phyloP scores from a whole-genome alignment of 192 early-diverging fungal genomes.

The Podila minutissima region DNA sequence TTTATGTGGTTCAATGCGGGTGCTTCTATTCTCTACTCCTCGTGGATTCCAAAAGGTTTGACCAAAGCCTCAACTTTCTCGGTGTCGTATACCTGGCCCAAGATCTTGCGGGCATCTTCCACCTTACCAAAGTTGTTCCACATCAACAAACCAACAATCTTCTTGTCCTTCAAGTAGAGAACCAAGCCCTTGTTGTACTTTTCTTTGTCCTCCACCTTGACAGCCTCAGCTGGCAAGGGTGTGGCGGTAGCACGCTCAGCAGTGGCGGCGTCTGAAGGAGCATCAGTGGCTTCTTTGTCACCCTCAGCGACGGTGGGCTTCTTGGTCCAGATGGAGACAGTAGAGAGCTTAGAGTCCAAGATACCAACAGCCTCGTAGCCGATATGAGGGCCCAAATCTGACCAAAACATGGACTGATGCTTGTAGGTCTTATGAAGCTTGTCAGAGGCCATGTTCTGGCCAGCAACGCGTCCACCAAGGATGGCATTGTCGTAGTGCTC shows the following conservation, averaged over 20 bases:
- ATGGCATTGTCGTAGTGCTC: conserved; percentile 76
- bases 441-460: conserved; percentile 66
- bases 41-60: conserved; percentile 42
- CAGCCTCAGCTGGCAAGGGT: conserved; percentile 41
- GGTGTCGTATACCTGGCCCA: conserved; percentile 48
- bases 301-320: conserved; percentile 43
- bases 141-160: conserved; percentile 65
- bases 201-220: conserved; percentile 51
- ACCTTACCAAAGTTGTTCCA: conserved; percentile 73
- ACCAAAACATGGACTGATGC: conserved; percentile 75
- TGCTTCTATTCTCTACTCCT: conserved; percentile 18
- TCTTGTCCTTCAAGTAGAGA: conserved; percentile 64
- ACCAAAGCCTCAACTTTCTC: conserved; percentile 51
- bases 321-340: conserved; percentile 71
- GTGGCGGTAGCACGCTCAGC: conserved; percentile 39
- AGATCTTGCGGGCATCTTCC: conserved; percentile 67
- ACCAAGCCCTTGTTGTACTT: conserved; percentile 70
- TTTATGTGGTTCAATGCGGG: too few species aligned
- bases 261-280: conserved; percentile 21
- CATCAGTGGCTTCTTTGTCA: conserved; percentile 32
- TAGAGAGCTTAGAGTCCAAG: conserved; percentile 63
- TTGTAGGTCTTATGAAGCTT: conserved; percentile 59
- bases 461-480: conserved; percentile 66
- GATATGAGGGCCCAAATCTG: conserved; percentile 67
- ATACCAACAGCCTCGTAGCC: conserved; percentile 73